Conservation (phyloP, 108 stramenopile species). For the Fragilariopsis cylindrus region DNA sequence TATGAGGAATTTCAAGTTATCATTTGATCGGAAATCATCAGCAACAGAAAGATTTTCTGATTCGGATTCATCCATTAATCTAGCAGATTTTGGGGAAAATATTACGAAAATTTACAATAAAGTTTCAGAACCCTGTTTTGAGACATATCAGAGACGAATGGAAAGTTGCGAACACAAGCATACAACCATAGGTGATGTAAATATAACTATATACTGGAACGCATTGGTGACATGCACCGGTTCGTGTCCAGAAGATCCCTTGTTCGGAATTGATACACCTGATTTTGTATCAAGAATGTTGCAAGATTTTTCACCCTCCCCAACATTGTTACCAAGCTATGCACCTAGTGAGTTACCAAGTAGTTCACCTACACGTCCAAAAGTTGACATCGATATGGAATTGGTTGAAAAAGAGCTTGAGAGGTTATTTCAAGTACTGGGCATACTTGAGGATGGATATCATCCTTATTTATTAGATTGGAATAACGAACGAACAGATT, state of each 20-base stretch:
- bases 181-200: background rate
- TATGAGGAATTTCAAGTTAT: background rate
- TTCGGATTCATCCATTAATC: background rate
- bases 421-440: background rate
- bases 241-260: constrained; percentile 6
- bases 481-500: too few species aligned
- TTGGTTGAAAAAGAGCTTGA: background rate
- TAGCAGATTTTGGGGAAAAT: background rate
- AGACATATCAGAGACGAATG: constrained; percentile 6
- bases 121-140: background rate
- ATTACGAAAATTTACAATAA: background rate
- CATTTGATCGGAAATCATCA: background rate
- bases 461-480: too few species aligned
- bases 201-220: background rate
- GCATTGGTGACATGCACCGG: constrained; percentile 3
- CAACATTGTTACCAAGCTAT: too few species aligned
- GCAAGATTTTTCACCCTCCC: background rate
- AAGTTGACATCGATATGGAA: background rate
- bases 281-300: background rate
- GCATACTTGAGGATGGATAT: too few species aligned
- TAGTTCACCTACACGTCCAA: background rate
- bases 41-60: background rate
- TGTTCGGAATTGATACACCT: background rate
- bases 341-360: background rate
- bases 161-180: background rate